Conservation (phyloP, 2,329 filamentous ascomycete genomes). For the Trichoderma aggressivum region DNA sequence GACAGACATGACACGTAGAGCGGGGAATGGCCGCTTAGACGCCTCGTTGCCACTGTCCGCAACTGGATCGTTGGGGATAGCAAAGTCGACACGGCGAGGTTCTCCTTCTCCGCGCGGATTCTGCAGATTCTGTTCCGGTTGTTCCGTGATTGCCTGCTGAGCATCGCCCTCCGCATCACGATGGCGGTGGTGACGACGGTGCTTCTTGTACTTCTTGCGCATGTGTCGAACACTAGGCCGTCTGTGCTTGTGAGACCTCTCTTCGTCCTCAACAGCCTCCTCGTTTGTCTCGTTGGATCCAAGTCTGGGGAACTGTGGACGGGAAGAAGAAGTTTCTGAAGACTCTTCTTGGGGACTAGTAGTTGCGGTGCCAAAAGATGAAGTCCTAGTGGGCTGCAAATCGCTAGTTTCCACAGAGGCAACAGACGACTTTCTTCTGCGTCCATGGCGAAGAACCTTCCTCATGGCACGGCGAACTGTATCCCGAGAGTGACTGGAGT, state of each 20-base stretch:
- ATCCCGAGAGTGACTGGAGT: conserved; percentile 50
- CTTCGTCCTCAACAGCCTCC: conserved; percentile 45
- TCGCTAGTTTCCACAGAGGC: conserved; percentile 60
- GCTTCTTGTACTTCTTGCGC: conserved; percentile 45
- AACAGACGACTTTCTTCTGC: conserved; percentile 72
- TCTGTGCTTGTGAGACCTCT: conserved; percentile 33
- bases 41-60: conserved; percentile 30
- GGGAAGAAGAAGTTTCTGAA: conserved; percentile 39
- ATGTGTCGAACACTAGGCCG: conserved; percentile 36
- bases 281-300: conserved; percentile 40
- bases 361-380: conserved; percentile 41
- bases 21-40: conserved; percentile 35
- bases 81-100: conserved; percentile 59
- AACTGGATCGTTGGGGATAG: conserved; percentile 32
- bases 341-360: conserved; percentile 37
- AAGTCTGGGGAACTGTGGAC: conserved; percentile 35
- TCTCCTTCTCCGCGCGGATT: conserved; percentile 34
- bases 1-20: conserved; percentile 58
- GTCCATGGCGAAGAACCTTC: conserved; percentile 67
- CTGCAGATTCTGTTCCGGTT: conserved; percentile 12
- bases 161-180: conserved; percentile 25
- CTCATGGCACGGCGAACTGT: conserved; percentile 74
- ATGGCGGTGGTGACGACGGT: conserved; percentile 37
- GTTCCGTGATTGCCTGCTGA: conserved; percentile 33
- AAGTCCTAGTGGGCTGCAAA: conserved; percentile 34